A percentile compares a stretch with the other conserved stretches of the same genome.
Evolutionary conservation across 805 yeast genomes (phyloP).

Genomic region (Candida glaebosa): DNA sequence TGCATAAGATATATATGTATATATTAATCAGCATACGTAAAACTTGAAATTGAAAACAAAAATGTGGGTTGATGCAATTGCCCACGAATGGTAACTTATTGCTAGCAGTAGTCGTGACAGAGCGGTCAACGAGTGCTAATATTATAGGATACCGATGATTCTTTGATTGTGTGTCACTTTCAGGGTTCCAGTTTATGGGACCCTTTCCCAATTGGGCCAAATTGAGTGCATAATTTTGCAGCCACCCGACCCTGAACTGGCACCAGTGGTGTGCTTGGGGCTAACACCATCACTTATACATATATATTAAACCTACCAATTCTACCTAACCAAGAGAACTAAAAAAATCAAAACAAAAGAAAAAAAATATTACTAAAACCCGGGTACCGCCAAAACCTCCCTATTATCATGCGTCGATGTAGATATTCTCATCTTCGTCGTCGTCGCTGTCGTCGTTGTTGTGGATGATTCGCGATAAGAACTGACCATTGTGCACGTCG

Average conservation of each 20-base stretch:
- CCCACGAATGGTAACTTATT: no score
- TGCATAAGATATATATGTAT: not conserved
- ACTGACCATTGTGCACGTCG: conserved; percentile 4
- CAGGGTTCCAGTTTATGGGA: no score
- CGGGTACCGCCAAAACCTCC: conserved; percentile 1
- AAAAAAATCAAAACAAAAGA: not conserved
- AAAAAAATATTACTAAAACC: conserved; percentile 1
- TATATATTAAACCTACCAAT: conserved; percentile 1
- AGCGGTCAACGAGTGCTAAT: no score
- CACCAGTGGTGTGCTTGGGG: no score
- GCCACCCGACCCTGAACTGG: not conserved
- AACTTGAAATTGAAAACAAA: no score
- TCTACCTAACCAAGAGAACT: conserved; percentile 1
- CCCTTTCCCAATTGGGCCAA: not conserved
- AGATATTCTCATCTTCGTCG: conserved; percentile 20
- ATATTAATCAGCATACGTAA: not conserved
- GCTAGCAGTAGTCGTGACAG: no score
- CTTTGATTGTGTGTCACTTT: no score
- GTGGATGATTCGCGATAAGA: conserved; percentile 4
- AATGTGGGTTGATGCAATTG: no score
- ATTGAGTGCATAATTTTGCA: not conserved
- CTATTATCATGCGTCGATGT: conserved; percentile 14
- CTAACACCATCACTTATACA: no score
- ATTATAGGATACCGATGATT: no score
- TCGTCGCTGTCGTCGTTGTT: conserved; percentile 1